These are phyloP conservation scores for Claviceps citrina DNA, from an alignment of 2,329 filamentous ascomycete genomes.

Conservation along the genomic window DNA sequence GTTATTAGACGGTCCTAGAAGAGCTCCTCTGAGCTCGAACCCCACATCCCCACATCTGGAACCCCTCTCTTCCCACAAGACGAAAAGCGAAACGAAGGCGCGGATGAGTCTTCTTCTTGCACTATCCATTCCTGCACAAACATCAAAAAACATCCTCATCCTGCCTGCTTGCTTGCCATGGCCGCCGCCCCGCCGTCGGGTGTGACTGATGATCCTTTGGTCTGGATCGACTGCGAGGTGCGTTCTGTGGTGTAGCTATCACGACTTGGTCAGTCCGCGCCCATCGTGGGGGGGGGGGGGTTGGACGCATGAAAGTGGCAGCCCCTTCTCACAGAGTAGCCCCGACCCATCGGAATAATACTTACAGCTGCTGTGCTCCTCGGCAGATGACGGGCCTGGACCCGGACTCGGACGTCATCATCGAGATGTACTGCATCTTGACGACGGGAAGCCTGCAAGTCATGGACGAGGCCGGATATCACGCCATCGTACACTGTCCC, in stretches of 20 bases:
- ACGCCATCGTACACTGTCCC: conserved; percentile 61
- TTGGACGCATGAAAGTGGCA: too few species aligned
- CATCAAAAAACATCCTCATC: background rate
- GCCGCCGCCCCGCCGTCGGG: background rate
- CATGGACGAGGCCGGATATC: conserved; percentile 63
- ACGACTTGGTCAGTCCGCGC: background rate
- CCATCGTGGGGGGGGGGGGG: too few species aligned
- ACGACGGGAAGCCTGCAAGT: conserved; percentile 67
- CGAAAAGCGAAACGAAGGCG: too few species aligned
- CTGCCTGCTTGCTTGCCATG: background rate
- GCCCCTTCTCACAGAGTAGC: too few species aligned
- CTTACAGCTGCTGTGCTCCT: background rate
- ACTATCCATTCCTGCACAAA: too few species aligned
- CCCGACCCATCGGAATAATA: background rate
- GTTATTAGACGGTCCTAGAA: too few species aligned
- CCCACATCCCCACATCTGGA: too few species aligned
- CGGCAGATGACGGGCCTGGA: conserved; percentile 67
- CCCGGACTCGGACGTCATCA: conserved; percentile 62
- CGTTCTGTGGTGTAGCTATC: background rate
- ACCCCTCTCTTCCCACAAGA: too few species aligned
- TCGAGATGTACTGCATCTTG: conserved; percentile 85
- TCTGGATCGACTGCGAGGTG: conserved; percentile 68
- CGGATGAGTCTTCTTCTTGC: too few species aligned
- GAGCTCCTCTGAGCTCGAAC: too few species aligned
- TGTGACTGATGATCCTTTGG: conserved; percentile 42